phyloP scores from a whole-genome alignment of 805 yeast genomes.

The Candida xiaguanensis region DNA sequence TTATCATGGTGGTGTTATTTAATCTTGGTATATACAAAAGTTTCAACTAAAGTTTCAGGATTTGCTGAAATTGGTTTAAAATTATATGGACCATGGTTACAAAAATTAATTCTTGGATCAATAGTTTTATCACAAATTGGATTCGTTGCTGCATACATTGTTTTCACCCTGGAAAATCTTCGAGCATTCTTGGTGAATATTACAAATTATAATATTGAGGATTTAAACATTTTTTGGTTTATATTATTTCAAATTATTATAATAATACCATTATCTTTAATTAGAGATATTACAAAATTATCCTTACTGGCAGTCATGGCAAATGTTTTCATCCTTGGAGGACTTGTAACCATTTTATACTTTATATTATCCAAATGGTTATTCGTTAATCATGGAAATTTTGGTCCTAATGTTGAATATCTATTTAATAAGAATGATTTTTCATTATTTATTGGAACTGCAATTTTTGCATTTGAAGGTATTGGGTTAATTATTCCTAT shows the following conservation, averaged over 20 bases:
- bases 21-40: conserved; percentile 57
- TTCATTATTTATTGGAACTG: conserved; percentile 76
- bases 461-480: conserved; percentile 86
- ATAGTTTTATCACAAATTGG: conserved; percentile 73
- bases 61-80: conserved; percentile 72
- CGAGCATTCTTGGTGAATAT: conserved; percentile 58
- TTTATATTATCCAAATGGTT: conserved; percentile 48
- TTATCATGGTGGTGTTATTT: conserved; percentile 79
- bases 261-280: conserved; percentile 65
- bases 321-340: conserved; percentile 63
- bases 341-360: conserved; percentile 60
- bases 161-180: conserved; percentile 71
- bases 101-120: conserved; percentile 57
- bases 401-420: conserved; percentile 47
- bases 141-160: conserved; percentile 76
- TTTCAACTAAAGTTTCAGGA: conserved; percentile 60
- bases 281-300: conserved; percentile 72
- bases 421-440: conserved; percentile 55
- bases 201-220: conserved; percentile 35
- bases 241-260: conserved; percentile 54
- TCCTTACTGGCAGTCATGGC: conserved; percentile 72
- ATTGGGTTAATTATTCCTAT: conserved; percentile 79
- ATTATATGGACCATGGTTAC: conserved; percentile 65
- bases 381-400: conserved; percentile 20
- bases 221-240: conserved; percentile 38